phyloP scores from a whole-genome alignment of 2,329 filamentous ascomycete genomes.

The Chrysosporium queenslandicum region DNA sequence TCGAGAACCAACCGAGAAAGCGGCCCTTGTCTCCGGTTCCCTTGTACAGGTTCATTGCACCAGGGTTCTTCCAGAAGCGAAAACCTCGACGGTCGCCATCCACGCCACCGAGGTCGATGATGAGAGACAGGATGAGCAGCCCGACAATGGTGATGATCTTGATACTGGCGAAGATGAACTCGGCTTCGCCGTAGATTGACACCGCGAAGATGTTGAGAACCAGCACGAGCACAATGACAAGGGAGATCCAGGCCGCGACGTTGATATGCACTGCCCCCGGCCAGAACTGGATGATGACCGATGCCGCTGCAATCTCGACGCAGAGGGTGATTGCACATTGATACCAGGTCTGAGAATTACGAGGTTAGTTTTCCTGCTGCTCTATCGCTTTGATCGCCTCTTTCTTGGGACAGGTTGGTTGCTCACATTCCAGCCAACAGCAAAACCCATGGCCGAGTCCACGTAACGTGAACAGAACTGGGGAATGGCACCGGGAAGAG shows the following conservation, averaged over 20 bases:
- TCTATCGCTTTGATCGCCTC: conserved; percentile 44
- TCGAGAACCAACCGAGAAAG: conserved; percentile 52
- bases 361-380: background rate
- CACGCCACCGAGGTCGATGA: conserved; percentile 53
- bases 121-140: conserved; percentile 39
- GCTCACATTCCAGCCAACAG: conserved; percentile 41
- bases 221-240: conserved; percentile 50
- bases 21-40: conserved; percentile 47
- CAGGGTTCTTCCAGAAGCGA: conserved; percentile 58
- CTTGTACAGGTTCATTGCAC: conserved; percentile 58
- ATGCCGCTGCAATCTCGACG: conserved; percentile 53
- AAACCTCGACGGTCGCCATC: conserved; percentile 53
- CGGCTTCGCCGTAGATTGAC: conserved; percentile 41
- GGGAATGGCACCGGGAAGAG: conserved; percentile 41
- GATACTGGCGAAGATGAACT: conserved; percentile 44
- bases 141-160: conserved; percentile 43
- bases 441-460: conserved; percentile 43
- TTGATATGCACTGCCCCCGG: conserved; percentile 30
- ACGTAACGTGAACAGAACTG: conserved; percentile 35
- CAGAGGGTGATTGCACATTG: conserved; percentile 27
- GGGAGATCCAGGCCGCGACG: conserved; percentile 37
- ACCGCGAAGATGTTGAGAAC: conserved; percentile 52
- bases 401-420: conserved; percentile 50
- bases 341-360: conserved; percentile 26
- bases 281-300: conserved; percentile 56